These are phyloP conservation scores for Ramularia endophylla DNA, from an alignment of 2,329 filamentous ascomycete species.

Conservation along the genomic window DNA sequence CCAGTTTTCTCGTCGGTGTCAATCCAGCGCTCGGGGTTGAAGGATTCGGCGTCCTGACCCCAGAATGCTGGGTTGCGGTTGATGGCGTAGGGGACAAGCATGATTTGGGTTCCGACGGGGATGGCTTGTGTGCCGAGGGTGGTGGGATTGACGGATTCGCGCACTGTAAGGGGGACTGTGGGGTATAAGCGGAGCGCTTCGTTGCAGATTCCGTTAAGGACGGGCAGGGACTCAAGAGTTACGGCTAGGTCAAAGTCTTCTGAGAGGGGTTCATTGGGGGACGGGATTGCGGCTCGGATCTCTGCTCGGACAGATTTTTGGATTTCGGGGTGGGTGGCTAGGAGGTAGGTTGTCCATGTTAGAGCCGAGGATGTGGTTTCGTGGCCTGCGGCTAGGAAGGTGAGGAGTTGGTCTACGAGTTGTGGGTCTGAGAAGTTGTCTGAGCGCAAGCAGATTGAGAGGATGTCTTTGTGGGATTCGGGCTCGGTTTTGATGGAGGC, in stretches of 20 bases:
- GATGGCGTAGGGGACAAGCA: slow-evolving; percentile 38
- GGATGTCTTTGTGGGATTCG: slow-evolving; percentile 35
- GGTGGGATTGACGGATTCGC: slow-evolving; percentile 38
- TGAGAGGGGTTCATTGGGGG: slow-evolving; percentile 24
- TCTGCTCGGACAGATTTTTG: slow-evolving; percentile 64
- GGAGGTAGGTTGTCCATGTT: slow-evolving; percentile 67
- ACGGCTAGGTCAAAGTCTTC: slow-evolving; percentile 29
- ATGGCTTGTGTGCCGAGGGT: slow-evolving; percentile 35
- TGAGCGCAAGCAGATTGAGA: slow-evolving; percentile 47
- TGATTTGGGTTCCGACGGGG: slow-evolving; percentile 34
- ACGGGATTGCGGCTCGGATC: slow-evolving; percentile 56
- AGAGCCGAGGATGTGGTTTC: slow-evolving; percentile 72
- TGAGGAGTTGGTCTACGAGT: slow-evolving; percentile 52
- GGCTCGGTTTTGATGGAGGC: slow-evolving; percentile 29
- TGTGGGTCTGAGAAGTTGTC: slow-evolving; percentile 48
- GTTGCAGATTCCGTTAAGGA: slow-evolving; percentile 43
- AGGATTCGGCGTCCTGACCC: slow-evolving; percentile 37
- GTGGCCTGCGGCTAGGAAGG: slow-evolving; percentile 55
- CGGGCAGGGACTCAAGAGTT: slow-evolving; percentile 39
- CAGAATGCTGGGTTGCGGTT: slow-evolving; percentile 39
- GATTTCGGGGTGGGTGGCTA: slow-evolving; percentile 59
- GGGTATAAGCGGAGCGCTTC: slow-evolving; percentile 43
- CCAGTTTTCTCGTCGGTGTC: slow-evolving; percentile 27
- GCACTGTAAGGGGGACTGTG: slow-evolving; percentile 43
- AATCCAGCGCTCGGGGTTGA: slow-evolving; percentile 43